Percentiles rank a stretch among this genome's conserved stretches.
Evolutionary conservation across 2,329 filamentous ascomycete species (phyloP).

Genomic region (Dactylonectria estremocensis): DNA sequence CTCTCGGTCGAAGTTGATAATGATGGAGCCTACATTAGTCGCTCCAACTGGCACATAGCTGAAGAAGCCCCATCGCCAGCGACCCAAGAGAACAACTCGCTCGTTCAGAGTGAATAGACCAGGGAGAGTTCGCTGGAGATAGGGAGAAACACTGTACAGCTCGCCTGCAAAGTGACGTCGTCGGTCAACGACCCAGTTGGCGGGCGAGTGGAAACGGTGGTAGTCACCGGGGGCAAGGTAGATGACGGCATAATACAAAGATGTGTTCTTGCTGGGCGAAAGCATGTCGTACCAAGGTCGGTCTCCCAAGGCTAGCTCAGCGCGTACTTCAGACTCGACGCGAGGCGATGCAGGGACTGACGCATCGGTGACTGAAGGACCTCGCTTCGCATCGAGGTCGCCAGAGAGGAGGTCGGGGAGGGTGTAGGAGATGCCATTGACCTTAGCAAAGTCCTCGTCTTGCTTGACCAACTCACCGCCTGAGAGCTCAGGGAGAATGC

Average conservation of each 20-base stretch:
- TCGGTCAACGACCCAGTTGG: slow-evolving; percentile 94
- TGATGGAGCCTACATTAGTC: slow-evolving; percentile 97
- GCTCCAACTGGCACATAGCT: slow-evolving; percentile 95
- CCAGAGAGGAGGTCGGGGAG: slow-evolving; percentile 90
- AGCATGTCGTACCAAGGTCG: slow-evolving; percentile 80
- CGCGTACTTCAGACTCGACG: slow-evolving; percentile 87
- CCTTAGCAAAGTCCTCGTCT: slow-evolving; percentile 92
- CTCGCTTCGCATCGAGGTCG: slow-evolving; percentile 59
- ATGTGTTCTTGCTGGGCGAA: slow-evolving; percentile 73
- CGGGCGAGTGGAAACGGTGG: slow-evolving; percentile 96
- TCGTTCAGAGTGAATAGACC: slow-evolving; percentile 98
- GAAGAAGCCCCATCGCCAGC: slow-evolving; percentile 99
- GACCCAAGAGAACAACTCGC: slow-evolving; percentile 90
- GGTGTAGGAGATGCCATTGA: slow-evolving; percentile 97
- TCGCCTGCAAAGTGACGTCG: slow-evolving; percentile 98
- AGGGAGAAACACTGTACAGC: slow-evolving; percentile 94
- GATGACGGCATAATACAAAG: slow-evolving; percentile 93
- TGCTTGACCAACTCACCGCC: slow-evolving; percentile 78
- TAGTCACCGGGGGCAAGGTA: slow-evolving; percentile 98
- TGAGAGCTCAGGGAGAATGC: slow-evolving; percentile 50
- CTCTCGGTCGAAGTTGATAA: slow-evolving; percentile 96
- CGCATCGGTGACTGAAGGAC: slow-evolving; percentile 77
- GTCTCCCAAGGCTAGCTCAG: slow-evolving; percentile 83
- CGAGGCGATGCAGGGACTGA: slow-evolving; percentile 74
- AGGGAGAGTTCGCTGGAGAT: slow-evolving; percentile 91